A percentile compares a stretch with the other conserved stretches of the same genome.
Conservation (phyloP, 495 filamentous ascomycete genomes). For the Talaromyces liani region DNA sequence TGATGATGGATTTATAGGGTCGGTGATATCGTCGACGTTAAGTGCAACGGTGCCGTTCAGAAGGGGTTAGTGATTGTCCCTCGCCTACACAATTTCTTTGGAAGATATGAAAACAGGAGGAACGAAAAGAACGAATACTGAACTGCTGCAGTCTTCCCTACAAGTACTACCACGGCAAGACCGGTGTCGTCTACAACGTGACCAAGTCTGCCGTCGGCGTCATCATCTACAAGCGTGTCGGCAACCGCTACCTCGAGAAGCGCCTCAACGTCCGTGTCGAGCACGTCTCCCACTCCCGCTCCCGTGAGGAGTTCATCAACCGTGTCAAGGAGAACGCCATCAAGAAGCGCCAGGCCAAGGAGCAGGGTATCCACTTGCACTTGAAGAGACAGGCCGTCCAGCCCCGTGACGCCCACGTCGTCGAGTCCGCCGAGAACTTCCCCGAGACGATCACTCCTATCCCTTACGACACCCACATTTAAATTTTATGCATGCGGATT, state of each 20-base stretch:
- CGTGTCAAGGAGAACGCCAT: slow-evolving; percentile 93
- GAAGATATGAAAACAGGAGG: background rate
- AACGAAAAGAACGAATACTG: background rate
- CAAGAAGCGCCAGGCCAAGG: slow-evolving; percentile 87
- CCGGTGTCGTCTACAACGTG: slow-evolving; percentile 95
- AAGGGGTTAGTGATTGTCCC: slow-evolving; percentile 68
- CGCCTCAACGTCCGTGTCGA: slow-evolving; percentile 97
- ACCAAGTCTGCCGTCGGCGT: slow-evolving; percentile 93
- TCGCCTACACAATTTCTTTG: background rate
- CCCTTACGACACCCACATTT: slow-evolving; percentile 97
- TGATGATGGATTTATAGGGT: slow-evolving; percentile 52
- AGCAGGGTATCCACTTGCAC: slow-evolving; percentile 73
- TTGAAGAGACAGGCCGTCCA: slow-evolving; percentile 82
- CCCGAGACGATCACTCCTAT: slow-evolving; percentile 89
- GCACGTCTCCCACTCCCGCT: slow-evolving; percentile 90
- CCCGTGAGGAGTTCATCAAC: slow-evolving; percentile 88
- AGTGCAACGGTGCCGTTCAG: slow-evolving; percentile 95
- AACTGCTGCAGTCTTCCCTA: slow-evolving; percentile 74
- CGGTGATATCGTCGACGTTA: slow-evolving; percentile 95
- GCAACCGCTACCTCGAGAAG: slow-evolving; percentile 99
- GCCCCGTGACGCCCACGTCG: slow-evolving; percentile 72
- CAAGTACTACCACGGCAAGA: slow-evolving; percentile 99
- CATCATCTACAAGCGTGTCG: slow-evolving; percentile 97
- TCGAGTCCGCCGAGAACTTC: slow-evolving; percentile 66
- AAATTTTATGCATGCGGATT: slow-evolving; percentile 29